Percentiles rank a stretch among this genome's conserved stretches.
phyloP scores from a whole-genome alignment of 2,329 filamentous ascomycete species.

The Xylaria polymorpha region DNA sequence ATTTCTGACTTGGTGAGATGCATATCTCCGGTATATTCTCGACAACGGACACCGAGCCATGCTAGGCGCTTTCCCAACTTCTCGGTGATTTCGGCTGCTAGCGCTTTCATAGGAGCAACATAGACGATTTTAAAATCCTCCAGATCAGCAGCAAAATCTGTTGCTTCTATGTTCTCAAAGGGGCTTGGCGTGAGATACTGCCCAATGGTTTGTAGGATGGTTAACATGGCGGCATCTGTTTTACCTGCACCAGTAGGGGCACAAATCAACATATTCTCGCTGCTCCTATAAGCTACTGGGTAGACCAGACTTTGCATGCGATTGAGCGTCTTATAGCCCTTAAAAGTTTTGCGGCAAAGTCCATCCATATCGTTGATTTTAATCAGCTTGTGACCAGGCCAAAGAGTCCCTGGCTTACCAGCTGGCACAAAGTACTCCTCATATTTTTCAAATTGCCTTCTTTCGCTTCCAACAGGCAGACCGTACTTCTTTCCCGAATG shows the following conservation, averaged over 20 bases:
- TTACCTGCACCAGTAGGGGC: slow-evolving; percentile 98
- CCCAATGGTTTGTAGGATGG: slow-evolving; percentile 88
- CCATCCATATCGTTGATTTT: slow-evolving; percentile 86
- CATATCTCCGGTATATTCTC: slow-evolving; percentile 98
- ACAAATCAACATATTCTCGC: slow-evolving; percentile 98
- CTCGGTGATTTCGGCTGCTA: slow-evolving; percentile 95
- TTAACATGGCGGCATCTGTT: slow-evolving; percentile 97
- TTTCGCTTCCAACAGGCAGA: slow-evolving; percentile 79
- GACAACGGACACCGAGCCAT: slow-evolving; percentile 92
- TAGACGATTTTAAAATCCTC: slow-evolving; percentile 99
- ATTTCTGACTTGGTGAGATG: slow-evolving; percentile 98
- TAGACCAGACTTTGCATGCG: slow-evolving; percentile 98
- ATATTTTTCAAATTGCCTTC: slow-evolving; percentile 79
- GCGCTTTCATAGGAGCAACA: slow-evolving; percentile 97
- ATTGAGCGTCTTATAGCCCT: slow-evolving; percentile 91
- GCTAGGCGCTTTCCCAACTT: slow-evolving; percentile 91
- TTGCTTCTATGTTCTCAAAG: slow-evolving; percentile 75
- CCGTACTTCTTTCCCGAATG: slow-evolving; percentile 83
- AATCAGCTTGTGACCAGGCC: slow-evolving; percentile 78
- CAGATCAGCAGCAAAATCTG: slow-evolving; percentile 82
- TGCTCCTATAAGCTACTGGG: slow-evolving; percentile 93
- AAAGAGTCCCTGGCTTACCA: slow-evolving; percentile 78
- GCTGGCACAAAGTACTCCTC: slow-evolving; percentile 92
- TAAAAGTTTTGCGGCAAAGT: slow-evolving; percentile 90
- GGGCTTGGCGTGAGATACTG: slow-evolving; percentile 87